Percentiles rank a stretch among this genome's conserved stretches.
Evolutionary conservation across 2,329 filamentous ascomycete species (phyloP).

Genomic region (Acarospora socialis): DNA sequence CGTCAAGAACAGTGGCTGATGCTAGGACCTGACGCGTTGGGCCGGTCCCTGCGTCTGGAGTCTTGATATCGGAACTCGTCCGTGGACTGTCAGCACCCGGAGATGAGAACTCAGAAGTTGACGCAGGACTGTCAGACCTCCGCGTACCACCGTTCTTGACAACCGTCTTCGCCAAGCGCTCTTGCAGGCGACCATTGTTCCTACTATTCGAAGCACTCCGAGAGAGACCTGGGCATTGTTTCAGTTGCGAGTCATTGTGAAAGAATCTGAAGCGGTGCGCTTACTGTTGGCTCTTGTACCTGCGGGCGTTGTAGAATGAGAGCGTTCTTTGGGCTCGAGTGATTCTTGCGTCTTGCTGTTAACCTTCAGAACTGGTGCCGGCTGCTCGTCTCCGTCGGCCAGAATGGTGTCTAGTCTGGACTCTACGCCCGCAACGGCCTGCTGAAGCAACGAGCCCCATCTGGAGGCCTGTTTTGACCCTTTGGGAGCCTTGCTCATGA

Average conservation of each 20-base stretch:
- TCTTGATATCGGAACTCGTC: conserved; percentile 14
- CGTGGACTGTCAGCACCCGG: conserved; percentile 28
- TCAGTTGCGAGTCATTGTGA: conserved; percentile 8
- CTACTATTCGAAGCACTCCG: conserved; percentile 51
- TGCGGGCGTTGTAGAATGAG: not conserved
- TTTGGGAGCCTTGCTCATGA: too few species aligned
- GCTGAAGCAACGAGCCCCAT: conserved; percentile 73
- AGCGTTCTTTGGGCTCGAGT: conserved; percentile 1
- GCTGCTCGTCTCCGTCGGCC: conserved; percentile 51
- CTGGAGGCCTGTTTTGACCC: conserved; percentile 39
- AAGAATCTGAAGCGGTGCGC: not conserved
- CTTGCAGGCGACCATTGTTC: conserved; percentile 71
- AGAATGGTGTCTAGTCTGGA: conserved; percentile 85
- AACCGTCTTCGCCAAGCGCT: conserved; percentile 76
- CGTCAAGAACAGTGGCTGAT: not conserved
- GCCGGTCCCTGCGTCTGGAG: conserved; percentile 1
- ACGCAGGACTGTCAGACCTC: conserved; percentile 31
- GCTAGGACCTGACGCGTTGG: conserved; percentile 7
- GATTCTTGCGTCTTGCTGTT: conserved; percentile 11
- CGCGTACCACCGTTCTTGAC: conserved; percentile 50
- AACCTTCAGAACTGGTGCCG: conserved; percentile 10
- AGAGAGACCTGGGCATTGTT: conserved; percentile 32
- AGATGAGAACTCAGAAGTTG: conserved; percentile 37
- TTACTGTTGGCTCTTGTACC: conserved; percentile 15
- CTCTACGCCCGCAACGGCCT: conserved; percentile 87